These are phyloP conservation scores for Tremella mesenterica DNA, from an alignment of 768 basidiomycete species.

Conservation along the genomic window DNA sequence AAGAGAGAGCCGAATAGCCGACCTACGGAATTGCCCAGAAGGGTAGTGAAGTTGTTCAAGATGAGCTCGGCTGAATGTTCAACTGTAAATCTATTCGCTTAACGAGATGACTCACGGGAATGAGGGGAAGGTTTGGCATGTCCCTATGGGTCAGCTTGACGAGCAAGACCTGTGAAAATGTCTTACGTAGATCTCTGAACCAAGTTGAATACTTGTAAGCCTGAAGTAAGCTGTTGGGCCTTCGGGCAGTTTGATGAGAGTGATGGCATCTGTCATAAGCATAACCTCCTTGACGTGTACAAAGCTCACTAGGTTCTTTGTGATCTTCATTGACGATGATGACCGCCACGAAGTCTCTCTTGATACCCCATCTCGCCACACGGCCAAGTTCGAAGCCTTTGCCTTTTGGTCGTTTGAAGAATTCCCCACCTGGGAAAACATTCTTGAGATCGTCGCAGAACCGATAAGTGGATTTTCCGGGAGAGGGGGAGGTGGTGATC, in stretches of 20 bases:
- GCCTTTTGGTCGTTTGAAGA: slow-evolving; percentile 74
- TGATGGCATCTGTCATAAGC: slow-evolving; percentile 69
- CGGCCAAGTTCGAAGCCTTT: slow-evolving; percentile 83
- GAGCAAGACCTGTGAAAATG: not conserved
- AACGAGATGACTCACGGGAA: slow-evolving; percentile 49
- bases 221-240: slow-evolving; percentile 96
- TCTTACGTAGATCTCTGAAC: slow-evolving; percentile 59
- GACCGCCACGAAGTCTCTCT: slow-evolving; percentile 76
- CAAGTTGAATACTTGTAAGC: slow-evolving; percentile 75
- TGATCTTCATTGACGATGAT: slow-evolving; percentile 92
- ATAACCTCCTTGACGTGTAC: not conserved
- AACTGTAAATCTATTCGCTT: not conserved
- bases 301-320: slow-evolving; percentile 76
- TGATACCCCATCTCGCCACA: slow-evolving; percentile 87
- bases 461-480: slow-evolving; percentile 78
- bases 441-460: slow-evolving; percentile 87
- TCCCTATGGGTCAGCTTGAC: slow-evolving; percentile 45
- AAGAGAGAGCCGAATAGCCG: slow-evolving; percentile 94
- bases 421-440: slow-evolving; percentile 85
- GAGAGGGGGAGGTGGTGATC: slow-evolving; percentile 80
- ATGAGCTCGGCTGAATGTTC: slow-evolving; percentile 63
- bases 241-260: slow-evolving; percentile 75
- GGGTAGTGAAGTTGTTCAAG: slow-evolving; percentile 85
- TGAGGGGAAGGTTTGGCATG: slow-evolving; percentile 89
- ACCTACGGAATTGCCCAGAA: slow-evolving; percentile 85